A percentile compares a stretch with the other conserved stretches of the same genome.
phyloP scores from a whole-genome alignment of 169 alveolate species.

The Plasmodium gaboni region DNA sequence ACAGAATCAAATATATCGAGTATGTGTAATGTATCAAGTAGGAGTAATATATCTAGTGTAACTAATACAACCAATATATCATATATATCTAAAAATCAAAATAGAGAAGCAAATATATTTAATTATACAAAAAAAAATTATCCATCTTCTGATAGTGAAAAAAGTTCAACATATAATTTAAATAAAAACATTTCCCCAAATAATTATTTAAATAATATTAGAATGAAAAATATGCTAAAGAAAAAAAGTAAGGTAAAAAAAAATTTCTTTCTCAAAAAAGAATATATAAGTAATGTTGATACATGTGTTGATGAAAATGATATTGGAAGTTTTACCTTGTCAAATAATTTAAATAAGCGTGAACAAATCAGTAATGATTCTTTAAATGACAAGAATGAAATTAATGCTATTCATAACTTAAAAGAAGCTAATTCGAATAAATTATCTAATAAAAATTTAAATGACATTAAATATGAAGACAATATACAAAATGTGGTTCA shows the following conservation, averaged over 20 bases:
- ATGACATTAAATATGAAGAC: no score
- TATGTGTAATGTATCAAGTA: no score
- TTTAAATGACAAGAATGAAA: constrained; percentile 1
- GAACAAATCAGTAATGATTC: constrained; percentile 4
- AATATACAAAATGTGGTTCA: no score
- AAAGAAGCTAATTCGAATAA: no score
- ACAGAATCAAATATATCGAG: no score
- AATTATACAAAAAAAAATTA: background rate
- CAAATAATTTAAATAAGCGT: constrained; percentile 26
- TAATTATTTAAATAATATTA: constrained; percentile 9
- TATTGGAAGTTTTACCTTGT: constrained; percentile 52
- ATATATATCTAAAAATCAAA: no score
- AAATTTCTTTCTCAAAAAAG: constrained; percentile 35
- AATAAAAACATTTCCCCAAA: background rate
- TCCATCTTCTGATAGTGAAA: background rate
- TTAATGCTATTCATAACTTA: no score
- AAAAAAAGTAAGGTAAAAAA: constrained; percentile 28
- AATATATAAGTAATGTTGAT: constrained; percentile 58
- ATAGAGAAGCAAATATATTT: no score
- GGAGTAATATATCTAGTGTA: no score
- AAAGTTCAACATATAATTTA: background rate
- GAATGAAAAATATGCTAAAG: constrained; percentile 6
- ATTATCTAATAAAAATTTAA: no score
- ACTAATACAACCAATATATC: no score
- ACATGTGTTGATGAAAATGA: constrained; percentile 77